These are phyloP conservation scores for Mycosphaerella sp. DNA, from an alignment of 2,329 filamentous ascomycete genomes.

Conservation along the genomic window DNA sequence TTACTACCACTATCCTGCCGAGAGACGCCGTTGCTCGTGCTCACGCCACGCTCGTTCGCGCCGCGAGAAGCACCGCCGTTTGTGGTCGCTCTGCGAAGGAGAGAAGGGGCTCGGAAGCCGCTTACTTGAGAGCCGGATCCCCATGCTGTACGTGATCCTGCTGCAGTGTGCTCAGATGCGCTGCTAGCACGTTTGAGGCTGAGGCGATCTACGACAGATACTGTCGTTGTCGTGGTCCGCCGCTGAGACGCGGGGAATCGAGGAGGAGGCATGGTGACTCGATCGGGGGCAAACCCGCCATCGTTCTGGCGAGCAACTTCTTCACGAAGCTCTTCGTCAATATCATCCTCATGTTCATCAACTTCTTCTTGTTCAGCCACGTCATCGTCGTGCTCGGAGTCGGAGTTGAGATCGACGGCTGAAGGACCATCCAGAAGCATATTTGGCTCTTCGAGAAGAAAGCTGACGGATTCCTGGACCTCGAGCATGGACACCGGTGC, in stretches of 20 bases:
- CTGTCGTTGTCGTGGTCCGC: slow-evolving; percentile 32
- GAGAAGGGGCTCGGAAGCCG: slow-evolving; percentile 61
- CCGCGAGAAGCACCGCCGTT: slow-evolving; percentile 26
- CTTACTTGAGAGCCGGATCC: slow-evolving; percentile 36
- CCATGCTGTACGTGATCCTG: slow-evolving; percentile 29
- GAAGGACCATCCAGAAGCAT: slow-evolving; percentile 21
- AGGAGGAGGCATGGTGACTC: slow-evolving; percentile 28
- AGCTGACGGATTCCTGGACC: slow-evolving; percentile 75
- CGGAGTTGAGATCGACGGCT: slow-evolving; percentile 51
- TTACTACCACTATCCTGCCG: slow-evolving; percentile 24
- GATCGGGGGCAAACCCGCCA: slow-evolving; percentile 30
- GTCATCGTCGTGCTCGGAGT: slow-evolving; percentile 37
- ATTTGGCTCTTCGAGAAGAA: slow-evolving; percentile 63
- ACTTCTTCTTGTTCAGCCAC: slow-evolving; percentile 43
- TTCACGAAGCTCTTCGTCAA: slow-evolving; percentile 42
- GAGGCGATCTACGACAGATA: slow-evolving; percentile 64
- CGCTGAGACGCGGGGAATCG: slow-evolving; percentile 38
- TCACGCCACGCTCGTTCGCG: slow-evolving; percentile 37
- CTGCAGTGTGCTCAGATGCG: slow-evolving; percentile 11
- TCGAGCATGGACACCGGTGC: slow-evolving; percentile 72
- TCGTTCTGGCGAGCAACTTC: slow-evolving; percentile 28
- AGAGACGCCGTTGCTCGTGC: slow-evolving; percentile 22
- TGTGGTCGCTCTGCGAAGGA: slow-evolving; percentile 68
- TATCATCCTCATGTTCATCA: slow-evolving; percentile 44
- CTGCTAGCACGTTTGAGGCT: slow-evolving; percentile 49